These are phyloP conservation scores for Trichoderma harzianum DNA, from an alignment of 2,329 filamentous ascomycete genomes.

Conservation along the genomic window DNA sequence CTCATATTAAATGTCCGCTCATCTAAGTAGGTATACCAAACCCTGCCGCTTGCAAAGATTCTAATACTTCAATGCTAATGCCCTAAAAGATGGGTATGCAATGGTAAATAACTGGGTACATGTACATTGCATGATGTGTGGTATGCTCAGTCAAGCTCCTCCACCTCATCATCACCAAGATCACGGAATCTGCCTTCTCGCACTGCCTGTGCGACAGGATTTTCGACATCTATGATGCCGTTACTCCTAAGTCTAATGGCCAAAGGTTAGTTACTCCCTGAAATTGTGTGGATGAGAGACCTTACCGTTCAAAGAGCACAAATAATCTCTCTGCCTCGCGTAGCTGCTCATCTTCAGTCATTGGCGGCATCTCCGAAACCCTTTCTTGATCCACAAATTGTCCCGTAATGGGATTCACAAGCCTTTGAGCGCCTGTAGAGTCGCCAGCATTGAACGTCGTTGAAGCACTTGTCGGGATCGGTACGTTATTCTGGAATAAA, in stretches of 20 bases:
- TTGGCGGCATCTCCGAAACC: conserved; percentile 58
- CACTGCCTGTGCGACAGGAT: conserved; percentile 69
- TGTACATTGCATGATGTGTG: neutral
- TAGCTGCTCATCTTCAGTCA: conserved; percentile 91
- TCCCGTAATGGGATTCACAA: conserved; percentile 82
- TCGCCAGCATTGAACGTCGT: conserved; percentile 39
- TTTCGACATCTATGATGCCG: conserved; percentile 73
- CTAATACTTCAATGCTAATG: neutral
- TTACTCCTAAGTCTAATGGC: conserved; percentile 60
- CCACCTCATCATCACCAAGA: conserved; percentile 52
- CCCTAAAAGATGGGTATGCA: neutral
- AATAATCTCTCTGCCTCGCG: conserved; percentile 85
- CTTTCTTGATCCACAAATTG: conserved; percentile 71
- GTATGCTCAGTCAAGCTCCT: conserved; percentile 37
- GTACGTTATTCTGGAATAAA: conserved; percentile 77
- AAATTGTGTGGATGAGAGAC: neutral
- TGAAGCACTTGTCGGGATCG: conserved; percentile 65
- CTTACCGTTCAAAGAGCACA: conserved; percentile 81
- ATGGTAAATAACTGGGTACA: neutral
- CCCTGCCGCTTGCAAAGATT: neutral
- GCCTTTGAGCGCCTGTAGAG: conserved; percentile 32
- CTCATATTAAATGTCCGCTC: neutral
- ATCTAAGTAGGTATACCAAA: neutral
- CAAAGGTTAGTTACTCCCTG: conserved; percentile 21
- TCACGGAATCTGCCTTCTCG: conserved; percentile 70